Percentiles rank a stretch among this genome's conserved stretches.
Conservation (phyloP, 2,329 filamentous ascomycete genomes). For the Talaromyces sp. region DNA sequence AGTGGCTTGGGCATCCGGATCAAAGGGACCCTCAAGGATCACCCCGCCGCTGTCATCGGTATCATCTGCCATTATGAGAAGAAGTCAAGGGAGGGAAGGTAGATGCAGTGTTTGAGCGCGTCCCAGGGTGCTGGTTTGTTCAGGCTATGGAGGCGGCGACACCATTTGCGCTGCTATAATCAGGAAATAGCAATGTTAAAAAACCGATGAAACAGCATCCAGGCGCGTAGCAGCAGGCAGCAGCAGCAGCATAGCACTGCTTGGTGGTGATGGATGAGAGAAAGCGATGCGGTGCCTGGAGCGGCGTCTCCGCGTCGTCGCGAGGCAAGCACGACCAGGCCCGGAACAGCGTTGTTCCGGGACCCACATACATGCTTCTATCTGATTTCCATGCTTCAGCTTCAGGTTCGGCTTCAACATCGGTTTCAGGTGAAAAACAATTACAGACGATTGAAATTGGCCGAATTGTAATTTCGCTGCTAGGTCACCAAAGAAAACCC, state of each 20-base stretch:
- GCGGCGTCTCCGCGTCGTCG: background rate
- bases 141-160: background rate
- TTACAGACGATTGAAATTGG: background rate
- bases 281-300: background rate
- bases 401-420: background rate
- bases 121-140: background rate
- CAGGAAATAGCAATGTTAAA: background rate
- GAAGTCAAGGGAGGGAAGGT: background rate
- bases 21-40: constrained; percentile 47
- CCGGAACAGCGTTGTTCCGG: constrained; percentile 31
- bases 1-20: constrained; percentile 62
- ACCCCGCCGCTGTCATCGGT: constrained; percentile 39
- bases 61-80: constrained; percentile 34
- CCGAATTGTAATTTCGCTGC: background rate
- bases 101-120: background rate
- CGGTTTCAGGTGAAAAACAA: background rate
- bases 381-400: background rate
- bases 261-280: background rate
- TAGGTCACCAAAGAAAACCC: background rate
- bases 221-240: background rate
- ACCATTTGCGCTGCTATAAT: background rate
- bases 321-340: constrained; percentile 1
- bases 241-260: background rate
- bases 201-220: background rate
- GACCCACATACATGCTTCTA: background rate